These are phyloP conservation scores for Metschnikowia colocasiae DNA, from an alignment of 805 yeast species.

Conservation along the genomic window DNA sequence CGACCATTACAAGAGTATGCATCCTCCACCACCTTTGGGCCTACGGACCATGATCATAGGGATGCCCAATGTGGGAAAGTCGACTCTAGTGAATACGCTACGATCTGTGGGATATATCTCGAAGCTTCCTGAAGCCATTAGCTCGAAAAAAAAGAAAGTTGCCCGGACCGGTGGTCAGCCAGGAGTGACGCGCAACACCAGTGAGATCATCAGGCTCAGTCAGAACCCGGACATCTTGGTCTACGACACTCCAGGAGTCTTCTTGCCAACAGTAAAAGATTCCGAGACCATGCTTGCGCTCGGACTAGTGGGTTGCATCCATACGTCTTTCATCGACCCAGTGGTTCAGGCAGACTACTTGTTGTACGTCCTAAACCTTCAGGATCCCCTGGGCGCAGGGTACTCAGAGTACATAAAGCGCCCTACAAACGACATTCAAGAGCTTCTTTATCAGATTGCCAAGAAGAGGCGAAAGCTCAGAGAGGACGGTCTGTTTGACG, in stretches of 20 bases:
- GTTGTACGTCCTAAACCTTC: constrained; percentile 67
- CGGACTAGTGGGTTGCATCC: constrained; percentile 72
- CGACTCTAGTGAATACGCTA: constrained; percentile 75
- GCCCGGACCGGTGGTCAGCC: constrained; percentile 85
- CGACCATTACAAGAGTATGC: constrained; percentile 41
- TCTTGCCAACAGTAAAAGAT: constrained; percentile 67
- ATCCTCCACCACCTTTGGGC: constrained; percentile 82
- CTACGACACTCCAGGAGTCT: constrained; percentile 92
- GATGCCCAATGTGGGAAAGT: constrained; percentile 98
- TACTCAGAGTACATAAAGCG: constrained; percentile 46
- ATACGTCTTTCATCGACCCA: constrained; percentile 69
- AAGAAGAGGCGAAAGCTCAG: constrained; percentile 34
- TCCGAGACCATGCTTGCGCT: constrained; percentile 70
- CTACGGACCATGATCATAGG: constrained; percentile 75
- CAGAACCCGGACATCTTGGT: constrained; percentile 61
- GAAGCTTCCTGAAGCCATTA: constrained; percentile 23
- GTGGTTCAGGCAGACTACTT: constrained; percentile 83
- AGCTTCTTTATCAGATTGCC: constrained; percentile 50
- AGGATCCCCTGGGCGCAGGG: constrained; percentile 43
- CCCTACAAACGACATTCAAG: constrained; percentile 72
- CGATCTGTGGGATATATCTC: constrained; percentile 42
- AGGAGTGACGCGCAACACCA: constrained; percentile 80
- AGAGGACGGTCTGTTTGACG: constrained; percentile 41
- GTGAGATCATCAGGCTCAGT: constrained; percentile 66
- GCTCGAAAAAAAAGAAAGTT: constrained; percentile 51